Percentiles rank a stretch among this genome's conserved stretches.
phyloP scores from a whole-genome alignment of 2,329 filamentous ascomycete species.

The Kalaharituber pfeilii region DNA sequence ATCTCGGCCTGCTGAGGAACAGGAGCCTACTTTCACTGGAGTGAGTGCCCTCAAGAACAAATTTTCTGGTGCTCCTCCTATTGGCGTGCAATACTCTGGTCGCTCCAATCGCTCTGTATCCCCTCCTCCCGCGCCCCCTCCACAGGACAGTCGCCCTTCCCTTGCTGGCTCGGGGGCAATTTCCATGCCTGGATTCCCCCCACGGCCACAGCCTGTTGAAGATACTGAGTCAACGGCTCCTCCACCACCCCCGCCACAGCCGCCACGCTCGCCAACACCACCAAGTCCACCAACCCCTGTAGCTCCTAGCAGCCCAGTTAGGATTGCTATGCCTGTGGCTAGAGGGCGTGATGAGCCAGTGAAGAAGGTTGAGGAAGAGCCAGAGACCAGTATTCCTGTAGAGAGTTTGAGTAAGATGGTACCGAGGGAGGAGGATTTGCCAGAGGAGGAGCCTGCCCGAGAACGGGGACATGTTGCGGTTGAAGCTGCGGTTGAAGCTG shows the following conservation, averaged over 20 bases:
- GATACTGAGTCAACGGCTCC: constrained; percentile 25
- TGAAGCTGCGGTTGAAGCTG: constrained; percentile 33
- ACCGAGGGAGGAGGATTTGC: constrained; percentile 46
- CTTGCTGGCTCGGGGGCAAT: constrained; percentile 42
- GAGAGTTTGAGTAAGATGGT: constrained; percentile 43
- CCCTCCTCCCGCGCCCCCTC: constrained; percentile 43
- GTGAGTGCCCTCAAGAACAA: constrained; percentile 63
- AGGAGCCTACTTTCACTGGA: constrained; percentile 34
- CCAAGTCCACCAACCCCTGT: constrained; percentile 28
- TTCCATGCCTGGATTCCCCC: constrained; percentile 59
- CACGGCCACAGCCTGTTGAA: constrained; percentile 31
- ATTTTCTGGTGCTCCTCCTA: constrained; percentile 60
- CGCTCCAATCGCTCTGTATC: constrained; percentile 28
- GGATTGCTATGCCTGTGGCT: constrained; percentile 68
- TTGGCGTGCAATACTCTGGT: constrained; percentile 37
- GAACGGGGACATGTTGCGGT: constrained; percentile 31
- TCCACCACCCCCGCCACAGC: constrained; percentile 26
- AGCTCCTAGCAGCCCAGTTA: constrained; percentile 48
- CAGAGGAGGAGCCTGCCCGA: constrained; percentile 46
- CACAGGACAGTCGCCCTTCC: constrained; percentile 46
- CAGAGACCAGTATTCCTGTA: constrained; percentile 34
- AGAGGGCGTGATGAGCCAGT: constrained; percentile 34
- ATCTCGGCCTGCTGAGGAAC: constrained; percentile 16
- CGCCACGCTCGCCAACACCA: constrained; percentile 30
- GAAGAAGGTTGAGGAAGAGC: constrained; percentile 35